Conservation (phyloP, 495 filamentous ascomycete species). For the Hypoxylon subgilvum region DNA sequence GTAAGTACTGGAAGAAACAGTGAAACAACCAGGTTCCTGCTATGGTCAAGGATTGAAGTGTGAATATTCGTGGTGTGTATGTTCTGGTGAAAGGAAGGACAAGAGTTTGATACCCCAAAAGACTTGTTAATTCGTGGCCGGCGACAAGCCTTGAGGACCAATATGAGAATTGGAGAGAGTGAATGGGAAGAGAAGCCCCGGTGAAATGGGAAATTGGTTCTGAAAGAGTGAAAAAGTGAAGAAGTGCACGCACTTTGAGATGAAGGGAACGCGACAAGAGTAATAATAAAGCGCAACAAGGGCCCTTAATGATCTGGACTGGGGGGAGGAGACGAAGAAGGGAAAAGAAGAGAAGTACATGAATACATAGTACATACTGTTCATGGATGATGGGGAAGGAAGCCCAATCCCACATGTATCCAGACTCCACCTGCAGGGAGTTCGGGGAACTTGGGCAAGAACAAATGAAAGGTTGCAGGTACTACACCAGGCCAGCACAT, state of each 20-base stretch:
- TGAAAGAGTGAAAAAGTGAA: conserved; percentile 31
- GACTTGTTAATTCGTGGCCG: conserved; percentile 37
- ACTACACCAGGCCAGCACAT: conserved; percentile 3
- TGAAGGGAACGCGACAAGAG: conserved; percentile 35
- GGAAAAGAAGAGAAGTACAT: conserved; percentile 10
- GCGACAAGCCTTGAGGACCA: conserved; percentile 33
- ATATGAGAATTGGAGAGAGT: conserved; percentile 27
- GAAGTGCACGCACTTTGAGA: conserved; percentile 26
- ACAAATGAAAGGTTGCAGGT: conserved; percentile 17
- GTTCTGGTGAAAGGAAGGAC: conserved; percentile 26
- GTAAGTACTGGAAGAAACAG: conserved; percentile 36
- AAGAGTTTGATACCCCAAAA: conserved; percentile 16
- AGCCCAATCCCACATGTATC: conserved; percentile 16
- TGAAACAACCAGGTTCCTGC: conserved; percentile 40
- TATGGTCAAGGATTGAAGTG: conserved; percentile 30
- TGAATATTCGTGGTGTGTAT: conserved; percentile 11
- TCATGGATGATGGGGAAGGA: conserved; percentile 7
- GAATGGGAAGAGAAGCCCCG: conserved; percentile 31
- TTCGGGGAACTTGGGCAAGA: conserved; percentile 11
- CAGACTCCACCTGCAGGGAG: conserved; percentile 20
- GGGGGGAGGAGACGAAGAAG: conserved; percentile 2
- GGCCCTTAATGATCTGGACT: conserved; percentile 7
- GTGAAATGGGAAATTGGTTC: conserved; percentile 14
- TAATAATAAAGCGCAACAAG: conserved; percentile 33
- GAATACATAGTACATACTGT: neutral